phyloP scores from a whole-genome alignment of 2,329 filamentous ascomycete species.

The Mycosphaerella sp. region DNA sequence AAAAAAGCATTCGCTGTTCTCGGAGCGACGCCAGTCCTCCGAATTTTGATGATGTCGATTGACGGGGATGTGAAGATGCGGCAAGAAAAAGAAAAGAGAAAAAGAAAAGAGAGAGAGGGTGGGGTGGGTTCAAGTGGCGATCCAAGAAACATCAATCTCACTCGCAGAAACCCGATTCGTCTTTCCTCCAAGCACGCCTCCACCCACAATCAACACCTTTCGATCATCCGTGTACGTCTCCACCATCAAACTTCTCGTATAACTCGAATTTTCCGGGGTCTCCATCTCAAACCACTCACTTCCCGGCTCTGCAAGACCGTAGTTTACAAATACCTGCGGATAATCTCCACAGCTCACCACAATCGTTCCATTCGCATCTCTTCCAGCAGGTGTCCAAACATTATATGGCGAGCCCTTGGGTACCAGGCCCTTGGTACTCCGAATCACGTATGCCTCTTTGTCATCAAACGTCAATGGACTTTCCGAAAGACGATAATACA shows the following conservation, averaged over 20 bases:
- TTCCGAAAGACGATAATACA: slow-evolving; percentile 47
- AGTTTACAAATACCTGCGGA: not conserved
- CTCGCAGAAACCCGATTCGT: not conserved
- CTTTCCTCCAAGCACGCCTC: not conserved
- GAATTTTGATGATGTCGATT: no score
- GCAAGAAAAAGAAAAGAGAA: no score
- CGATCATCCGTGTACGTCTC: not conserved
- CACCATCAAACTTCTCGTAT: not conserved
- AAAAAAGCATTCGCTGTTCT: no score
- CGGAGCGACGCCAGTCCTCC: no score
- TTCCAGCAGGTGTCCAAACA: slow-evolving; percentile 46
- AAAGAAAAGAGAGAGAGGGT: no score
- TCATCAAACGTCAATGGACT: slow-evolving; percentile 45
- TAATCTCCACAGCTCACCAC: slow-evolving; percentile 40
- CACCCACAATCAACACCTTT: not conserved
- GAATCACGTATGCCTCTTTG: slow-evolving; percentile 38
- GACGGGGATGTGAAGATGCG: no score
- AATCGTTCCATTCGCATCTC: slow-evolving; percentile 43
- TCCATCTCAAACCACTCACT: no score
- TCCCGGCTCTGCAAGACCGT: no score
- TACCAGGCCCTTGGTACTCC: slow-evolving; percentile 41
- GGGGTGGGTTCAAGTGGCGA: no score
- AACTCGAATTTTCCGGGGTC: not conserved
- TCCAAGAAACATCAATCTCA: not conserved
- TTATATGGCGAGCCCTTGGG: slow-evolving; percentile 47